A percentile compares a stretch with the other conserved stretches of the same genome.
phyloP scores from a whole-genome alignment of 1,139 yeast species.

The Suhomyces taliae region DNA sequence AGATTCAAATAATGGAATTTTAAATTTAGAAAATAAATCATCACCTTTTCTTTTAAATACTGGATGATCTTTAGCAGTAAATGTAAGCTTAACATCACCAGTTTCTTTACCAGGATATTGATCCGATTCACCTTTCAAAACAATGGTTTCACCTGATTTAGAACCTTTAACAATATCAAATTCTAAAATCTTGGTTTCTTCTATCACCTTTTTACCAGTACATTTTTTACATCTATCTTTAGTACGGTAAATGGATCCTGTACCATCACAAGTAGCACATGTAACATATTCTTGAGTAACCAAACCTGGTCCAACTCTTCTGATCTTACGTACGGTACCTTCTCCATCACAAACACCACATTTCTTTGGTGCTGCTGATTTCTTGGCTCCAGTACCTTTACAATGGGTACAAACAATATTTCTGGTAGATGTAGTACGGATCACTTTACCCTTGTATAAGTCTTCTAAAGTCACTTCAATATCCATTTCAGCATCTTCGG shows the following conservation, averaged over 20 bases:
- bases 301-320: conserved; percentile 75
- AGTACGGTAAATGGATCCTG: conserved; percentile 59
- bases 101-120: conserved; percentile 70
- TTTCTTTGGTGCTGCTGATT: conserved; percentile 53
- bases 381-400: conserved; percentile 71
- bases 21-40: conserved; percentile 62
- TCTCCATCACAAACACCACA: conserved; percentile 75
- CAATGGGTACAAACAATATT: conserved; percentile 71
- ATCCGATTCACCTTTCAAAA: conserved; percentile 72
- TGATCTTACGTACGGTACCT: conserved; percentile 61
- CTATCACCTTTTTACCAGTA: conserved; percentile 59
- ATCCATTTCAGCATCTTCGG: conserved; percentile 68
- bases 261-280: conserved; percentile 74
- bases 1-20: conserved; percentile 74
- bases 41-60: conserved; percentile 58
- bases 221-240: conserved; percentile 83
- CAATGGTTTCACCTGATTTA: conserved; percentile 57
- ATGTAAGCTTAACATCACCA: conserved; percentile 74
- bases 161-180: conserved; percentile 79
- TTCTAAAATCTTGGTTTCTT: conserved; percentile 73
- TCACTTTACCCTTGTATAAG: conserved; percentile 75
- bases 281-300: conserved; percentile 61
- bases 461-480: conserved; percentile 72
- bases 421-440: conserved; percentile 74
- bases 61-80: conserved; percentile 47